Conservation (phyloP, 305 asterid species). For the Stenogyne calaminthoides region DNA sequence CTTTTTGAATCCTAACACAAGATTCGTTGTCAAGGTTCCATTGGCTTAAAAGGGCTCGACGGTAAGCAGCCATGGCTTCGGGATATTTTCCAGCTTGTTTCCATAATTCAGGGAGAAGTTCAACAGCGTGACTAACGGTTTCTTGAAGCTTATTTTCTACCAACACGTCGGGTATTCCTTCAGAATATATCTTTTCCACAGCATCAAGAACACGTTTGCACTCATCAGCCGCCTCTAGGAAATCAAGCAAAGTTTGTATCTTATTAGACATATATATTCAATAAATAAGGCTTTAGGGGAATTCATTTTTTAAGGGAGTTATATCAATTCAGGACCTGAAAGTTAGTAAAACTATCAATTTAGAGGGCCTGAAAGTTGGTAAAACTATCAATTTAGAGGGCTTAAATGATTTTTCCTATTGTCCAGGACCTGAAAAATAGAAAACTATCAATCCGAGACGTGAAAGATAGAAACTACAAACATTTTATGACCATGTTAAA, state of each 20-base stretch:
- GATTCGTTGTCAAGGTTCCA: constrained; percentile 92
- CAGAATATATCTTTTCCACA: constrained; percentile 83
- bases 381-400: no score
- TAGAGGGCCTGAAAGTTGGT: no score
- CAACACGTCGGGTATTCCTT: constrained; percentile 73
- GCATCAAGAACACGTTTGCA: constrained; percentile 96
- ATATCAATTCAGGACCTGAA: no score
- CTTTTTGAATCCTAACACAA: constrained; percentile 93
- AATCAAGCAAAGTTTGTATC: constrained; percentile 41
- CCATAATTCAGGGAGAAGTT: constrained; percentile 94
- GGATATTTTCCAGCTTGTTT: constrained; percentile 71
- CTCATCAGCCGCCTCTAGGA: constrained; percentile 91
- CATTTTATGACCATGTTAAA: no score
- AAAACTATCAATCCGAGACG: no score
- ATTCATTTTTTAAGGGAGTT: neutral
- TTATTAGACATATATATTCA: constrained; percentile 36
- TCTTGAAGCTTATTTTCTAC: constrained; percentile 93
- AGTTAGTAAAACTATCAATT: no score
- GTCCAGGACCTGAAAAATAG: no score
- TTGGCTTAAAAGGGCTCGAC: constrained; percentile 91
- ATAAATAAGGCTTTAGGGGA: constrained; percentile 22
- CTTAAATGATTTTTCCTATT: no score
- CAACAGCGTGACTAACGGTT: constrained; percentile 91
- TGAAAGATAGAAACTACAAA: no score
- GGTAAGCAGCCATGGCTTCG: constrained; percentile 83